phyloP scores from a whole-genome alignment of 495 filamentous ascomycete genomes.

The Hypoxylon lienhwacheense region DNA sequence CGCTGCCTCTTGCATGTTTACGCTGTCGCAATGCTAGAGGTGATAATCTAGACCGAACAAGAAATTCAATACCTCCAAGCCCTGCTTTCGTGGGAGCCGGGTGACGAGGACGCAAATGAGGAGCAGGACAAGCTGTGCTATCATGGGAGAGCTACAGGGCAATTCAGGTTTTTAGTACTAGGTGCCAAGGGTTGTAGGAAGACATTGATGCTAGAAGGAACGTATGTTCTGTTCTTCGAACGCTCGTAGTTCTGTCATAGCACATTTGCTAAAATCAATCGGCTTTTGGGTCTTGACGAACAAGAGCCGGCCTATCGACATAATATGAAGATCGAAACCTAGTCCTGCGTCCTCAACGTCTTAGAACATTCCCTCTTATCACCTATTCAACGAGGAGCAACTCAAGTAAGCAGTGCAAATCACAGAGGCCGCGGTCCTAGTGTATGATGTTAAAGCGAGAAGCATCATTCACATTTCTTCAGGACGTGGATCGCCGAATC shows the following conservation, averaged over 20 bases:
- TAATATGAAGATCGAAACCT: constrained; percentile 35
- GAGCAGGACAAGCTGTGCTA: constrained; percentile 8
- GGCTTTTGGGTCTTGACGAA: constrained; percentile 32
- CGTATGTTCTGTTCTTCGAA: constrained; percentile 1
- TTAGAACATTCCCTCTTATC: constrained; percentile 44
- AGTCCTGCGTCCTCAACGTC: constrained; percentile 42
- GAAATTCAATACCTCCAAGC: constrained; percentile 49
- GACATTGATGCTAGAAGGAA: constrained; percentile 44
- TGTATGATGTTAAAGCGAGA: constrained; percentile 44
- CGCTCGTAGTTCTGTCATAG: constrained; percentile 38
- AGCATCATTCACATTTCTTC: constrained; percentile 38
- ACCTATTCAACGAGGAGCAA: constrained; percentile 38
- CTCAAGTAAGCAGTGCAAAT: constrained; percentile 44
- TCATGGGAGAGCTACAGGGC: constrained; percentile 32
- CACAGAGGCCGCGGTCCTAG: constrained; percentile 46
- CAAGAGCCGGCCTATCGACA: constrained; percentile 41
- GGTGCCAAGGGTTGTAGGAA: constrained; percentile 48
- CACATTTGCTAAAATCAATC: constrained; percentile 28
- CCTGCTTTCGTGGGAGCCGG: constrained; percentile 47
- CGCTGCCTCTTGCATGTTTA: not conserved
- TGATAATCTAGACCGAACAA: constrained; percentile 44
- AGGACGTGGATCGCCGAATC: constrained; percentile 39
- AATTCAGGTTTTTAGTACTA: constrained; percentile 47
- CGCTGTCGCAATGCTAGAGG: constrained; percentile 15
- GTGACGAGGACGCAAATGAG: constrained; percentile 8